Conservation (phyloP, 1,139 yeast genomes). For the Pneumocystis oryctolagi region DNA sequence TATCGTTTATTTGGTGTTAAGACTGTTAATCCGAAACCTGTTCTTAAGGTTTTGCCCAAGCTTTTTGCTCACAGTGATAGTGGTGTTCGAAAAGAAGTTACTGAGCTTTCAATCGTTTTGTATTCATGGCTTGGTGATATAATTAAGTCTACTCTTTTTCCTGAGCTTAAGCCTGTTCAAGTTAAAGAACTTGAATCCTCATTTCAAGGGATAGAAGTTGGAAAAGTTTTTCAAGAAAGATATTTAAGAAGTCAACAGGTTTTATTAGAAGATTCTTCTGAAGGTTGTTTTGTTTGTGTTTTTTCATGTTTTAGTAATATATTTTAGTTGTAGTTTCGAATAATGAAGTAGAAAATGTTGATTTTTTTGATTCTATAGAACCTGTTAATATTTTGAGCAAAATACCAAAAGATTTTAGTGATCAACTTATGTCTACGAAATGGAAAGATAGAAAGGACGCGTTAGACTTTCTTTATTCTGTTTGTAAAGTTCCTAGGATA, state of each 20-base stretch:
- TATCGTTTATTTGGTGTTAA: constrained; percentile 57
- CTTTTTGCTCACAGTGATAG: constrained; percentile 77
- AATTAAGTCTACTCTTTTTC: constrained; percentile 44
- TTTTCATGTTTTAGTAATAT: constrained; percentile 16
- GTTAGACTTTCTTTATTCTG: constrained; percentile 48
- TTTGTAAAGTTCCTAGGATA: constrained; percentile 36
- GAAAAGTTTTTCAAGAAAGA: constrained; percentile 41
- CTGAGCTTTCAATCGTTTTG: constrained; percentile 51
- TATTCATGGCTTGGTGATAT: constrained; percentile 65
- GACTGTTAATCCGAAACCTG: constrained; percentile 44
- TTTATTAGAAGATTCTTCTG: constrained; percentile 12
- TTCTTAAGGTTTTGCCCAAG: constrained; percentile 47
- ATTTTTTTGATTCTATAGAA: constrained; percentile 41
- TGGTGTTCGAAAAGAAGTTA: constrained; percentile 70
- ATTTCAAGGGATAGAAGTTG: constrained; percentile 41
- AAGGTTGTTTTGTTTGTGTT: constrained; percentile 14
- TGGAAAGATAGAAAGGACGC: constrained; percentile 93
- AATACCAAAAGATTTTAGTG: constrained; percentile 47
- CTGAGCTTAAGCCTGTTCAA: constrained; percentile 77
- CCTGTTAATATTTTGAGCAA: constrained; percentile 49
- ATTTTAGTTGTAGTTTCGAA: constrained; percentile 3
- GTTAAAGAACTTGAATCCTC: constrained; percentile 66
- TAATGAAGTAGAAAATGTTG: constrained; percentile 24
- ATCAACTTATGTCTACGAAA: constrained; percentile 43
- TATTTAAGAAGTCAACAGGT: constrained; percentile 39